Conservation (phyloP, 495 filamentous ascomycete genomes). For the Daldinia bambusicola region DNA sequence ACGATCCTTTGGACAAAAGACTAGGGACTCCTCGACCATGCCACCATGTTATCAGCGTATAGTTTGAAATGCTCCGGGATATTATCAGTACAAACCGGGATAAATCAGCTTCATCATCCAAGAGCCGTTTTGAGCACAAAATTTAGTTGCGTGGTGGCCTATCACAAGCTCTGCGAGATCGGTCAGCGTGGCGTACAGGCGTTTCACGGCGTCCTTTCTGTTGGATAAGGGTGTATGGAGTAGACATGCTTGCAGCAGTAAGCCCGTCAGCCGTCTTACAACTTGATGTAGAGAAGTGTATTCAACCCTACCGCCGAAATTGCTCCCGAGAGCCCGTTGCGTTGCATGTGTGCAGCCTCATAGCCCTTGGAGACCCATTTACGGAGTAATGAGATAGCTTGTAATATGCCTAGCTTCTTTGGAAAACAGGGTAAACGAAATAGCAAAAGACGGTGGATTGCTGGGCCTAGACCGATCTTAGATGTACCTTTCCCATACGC, state of each 20-base stretch:
- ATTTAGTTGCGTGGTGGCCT: constrained; percentile 28
- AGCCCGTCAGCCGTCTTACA: constrained; percentile 20
- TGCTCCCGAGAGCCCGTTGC: constrained; percentile 38
- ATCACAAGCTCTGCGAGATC: constrained; percentile 45
- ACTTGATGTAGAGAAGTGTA: constrained; percentile 33
- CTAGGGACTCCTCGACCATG: constrained; percentile 5
- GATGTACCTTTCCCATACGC: constrained; percentile 26
- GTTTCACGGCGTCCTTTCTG: constrained; percentile 30
- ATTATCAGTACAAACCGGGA: constrained; percentile 9
- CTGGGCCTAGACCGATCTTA: constrained; percentile 40
- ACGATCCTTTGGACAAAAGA: not conserved
- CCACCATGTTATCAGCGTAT: constrained; percentile 11
- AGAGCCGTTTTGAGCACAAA: constrained; percentile 19
- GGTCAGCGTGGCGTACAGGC: constrained; percentile 37
- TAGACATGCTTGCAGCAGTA: constrained; percentile 18
- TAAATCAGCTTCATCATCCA: constrained; percentile 8
- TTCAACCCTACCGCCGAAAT: constrained; percentile 39
- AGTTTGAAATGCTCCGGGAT: constrained; percentile 20
- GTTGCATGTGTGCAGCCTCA: constrained; percentile 36
- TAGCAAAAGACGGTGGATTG: constrained; percentile 33
- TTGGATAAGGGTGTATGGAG: constrained; percentile 24
- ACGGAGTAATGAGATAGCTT: constrained; percentile 28
- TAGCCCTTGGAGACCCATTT: constrained; percentile 23
- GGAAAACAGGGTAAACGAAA: constrained; percentile 34
- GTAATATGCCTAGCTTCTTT: constrained; percentile 24